phyloP scores from a whole-genome alignment of 371 early-diverging fungal species.

The Apophysomyces variabilis region DNA sequence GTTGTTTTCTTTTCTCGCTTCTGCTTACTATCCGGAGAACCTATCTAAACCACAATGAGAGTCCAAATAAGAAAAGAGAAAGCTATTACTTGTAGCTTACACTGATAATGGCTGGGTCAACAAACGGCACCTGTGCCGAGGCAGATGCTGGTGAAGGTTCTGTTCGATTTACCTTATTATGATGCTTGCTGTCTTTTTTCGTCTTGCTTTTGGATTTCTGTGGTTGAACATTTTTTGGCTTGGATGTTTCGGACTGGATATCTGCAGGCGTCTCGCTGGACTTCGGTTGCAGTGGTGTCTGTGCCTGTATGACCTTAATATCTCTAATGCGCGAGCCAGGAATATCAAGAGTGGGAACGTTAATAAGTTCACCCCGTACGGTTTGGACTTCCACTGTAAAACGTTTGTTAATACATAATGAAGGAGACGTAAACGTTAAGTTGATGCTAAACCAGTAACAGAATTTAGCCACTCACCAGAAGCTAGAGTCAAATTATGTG shows the following conservation, averaged over 20 bases:
- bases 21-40: neutral
- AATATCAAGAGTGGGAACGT: neutral
- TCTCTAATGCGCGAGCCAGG: slow-evolving; percentile 10
- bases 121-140: slow-evolving; percentile 9
- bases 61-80: neutral
- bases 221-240: slow-evolving; percentile 6
- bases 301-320: neutral
- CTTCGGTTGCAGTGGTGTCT: neutral
- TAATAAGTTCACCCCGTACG: neutral
- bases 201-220: slow-evolving; percentile 5
- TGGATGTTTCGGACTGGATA: neutral
- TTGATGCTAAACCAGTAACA: no score
- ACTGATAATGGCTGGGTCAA: slow-evolving; percentile 37
- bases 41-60: neutral
- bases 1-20: slow-evolving; percentile 1
- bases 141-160: neutral
- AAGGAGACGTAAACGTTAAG: no score
- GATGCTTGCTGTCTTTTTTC: slow-evolving; percentile 7
- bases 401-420: neutral
- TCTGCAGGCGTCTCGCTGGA: neutral
- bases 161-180: slow-evolving; percentile 4
- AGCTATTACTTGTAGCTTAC: slow-evolving; percentile 6
- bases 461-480: slow-evolving; percentile 18
- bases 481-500: slow-evolving; percentile 15
- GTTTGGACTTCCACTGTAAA: neutral